These are phyloP conservation scores for Huntiella bhutanensis DNA, from an alignment of 2,329 filamentous ascomycete genomes.

Conservation along the genomic window DNA sequence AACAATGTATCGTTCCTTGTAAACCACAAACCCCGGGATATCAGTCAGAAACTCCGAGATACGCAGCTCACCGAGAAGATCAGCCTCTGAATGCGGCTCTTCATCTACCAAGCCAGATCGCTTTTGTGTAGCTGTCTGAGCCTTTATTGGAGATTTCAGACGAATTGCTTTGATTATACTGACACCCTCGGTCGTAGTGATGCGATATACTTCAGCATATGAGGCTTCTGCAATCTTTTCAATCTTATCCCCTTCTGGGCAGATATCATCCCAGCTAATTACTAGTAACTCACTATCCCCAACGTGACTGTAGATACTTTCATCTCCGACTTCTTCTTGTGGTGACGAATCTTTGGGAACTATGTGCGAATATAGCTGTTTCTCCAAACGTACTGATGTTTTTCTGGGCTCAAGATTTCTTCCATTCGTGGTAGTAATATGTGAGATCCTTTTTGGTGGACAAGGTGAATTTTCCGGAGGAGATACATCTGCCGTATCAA, in stretches of 20 bases:
- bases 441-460: not conserved
- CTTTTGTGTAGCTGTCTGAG: conserved; percentile 37
- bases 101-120: conserved; percentile 37
- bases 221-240: conserved; percentile 49
- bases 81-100: conserved; percentile 33
- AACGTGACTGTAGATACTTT: conserved; percentile 9
- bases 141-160: conserved; percentile 36
- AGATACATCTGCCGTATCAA: conserved; percentile 1
- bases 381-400: not conserved
- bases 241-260: conserved; percentile 31
- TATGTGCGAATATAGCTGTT: not conserved
- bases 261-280: conserved; percentile 39
- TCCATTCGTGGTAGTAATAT: not conserved
- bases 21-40: conserved; percentile 45
- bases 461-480: conserved; percentile 1
- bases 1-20: conserved; percentile 44
- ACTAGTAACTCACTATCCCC: conserved; percentile 19
- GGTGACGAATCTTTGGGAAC: not conserved
- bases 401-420: not conserved
- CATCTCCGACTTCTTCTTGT: conserved; percentile 1
- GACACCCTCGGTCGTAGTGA: conserved; percentile 37
- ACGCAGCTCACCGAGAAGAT: conserved; percentile 38
- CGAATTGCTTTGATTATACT: conserved; percentile 49
- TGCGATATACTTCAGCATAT: conserved; percentile 46
- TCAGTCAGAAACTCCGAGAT: conserved; percentile 47